phyloP scores from a whole-genome alignment of 139 green algal genomes.

The Pleodorina starrii region DNA sequence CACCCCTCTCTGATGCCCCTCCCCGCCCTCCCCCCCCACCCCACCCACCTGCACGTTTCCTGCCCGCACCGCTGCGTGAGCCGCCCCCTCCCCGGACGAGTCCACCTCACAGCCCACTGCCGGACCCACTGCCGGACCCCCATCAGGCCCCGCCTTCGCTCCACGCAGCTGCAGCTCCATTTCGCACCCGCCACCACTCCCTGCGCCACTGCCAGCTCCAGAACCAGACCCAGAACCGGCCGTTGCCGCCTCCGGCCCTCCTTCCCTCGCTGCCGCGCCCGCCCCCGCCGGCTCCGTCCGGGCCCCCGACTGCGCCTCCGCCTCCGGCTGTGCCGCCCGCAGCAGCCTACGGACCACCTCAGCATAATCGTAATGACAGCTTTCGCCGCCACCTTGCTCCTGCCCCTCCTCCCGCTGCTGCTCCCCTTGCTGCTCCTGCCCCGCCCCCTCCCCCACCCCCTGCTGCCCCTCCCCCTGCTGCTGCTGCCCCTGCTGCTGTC shows the following conservation, averaged over 20 bases:
- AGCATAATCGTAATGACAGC: no score
- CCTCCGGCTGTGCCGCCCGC: background rate
- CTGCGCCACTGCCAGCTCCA: background rate
- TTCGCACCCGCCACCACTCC: no score
- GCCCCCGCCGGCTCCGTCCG: background rate
- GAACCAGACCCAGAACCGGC: background rate
- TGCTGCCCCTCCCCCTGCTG: background rate
- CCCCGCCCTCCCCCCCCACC: no score
- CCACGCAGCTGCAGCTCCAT: background rate
- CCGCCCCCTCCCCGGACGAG: slow-evolving; percentile 1
- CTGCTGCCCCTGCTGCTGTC: background rate
- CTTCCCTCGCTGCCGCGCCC: no score
- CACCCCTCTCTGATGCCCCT: no score
- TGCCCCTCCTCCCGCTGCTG: background rate
- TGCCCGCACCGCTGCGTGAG: slow-evolving; percentile 11
- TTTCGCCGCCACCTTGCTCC: no score
- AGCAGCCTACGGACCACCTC: background rate
- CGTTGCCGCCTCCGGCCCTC: background rate
- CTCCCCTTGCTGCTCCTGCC: background rate
- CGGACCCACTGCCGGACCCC: background rate
- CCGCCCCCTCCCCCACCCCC: background rate
- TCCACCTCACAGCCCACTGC: slow-evolving; percentile 6
- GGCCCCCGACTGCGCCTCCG: no score
- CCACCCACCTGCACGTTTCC: slow-evolving; percentile 17
- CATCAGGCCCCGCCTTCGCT: no score